Conservation (phyloP, 2,329 filamentous ascomycete species). For the Colletotrichum karsti region DNA sequence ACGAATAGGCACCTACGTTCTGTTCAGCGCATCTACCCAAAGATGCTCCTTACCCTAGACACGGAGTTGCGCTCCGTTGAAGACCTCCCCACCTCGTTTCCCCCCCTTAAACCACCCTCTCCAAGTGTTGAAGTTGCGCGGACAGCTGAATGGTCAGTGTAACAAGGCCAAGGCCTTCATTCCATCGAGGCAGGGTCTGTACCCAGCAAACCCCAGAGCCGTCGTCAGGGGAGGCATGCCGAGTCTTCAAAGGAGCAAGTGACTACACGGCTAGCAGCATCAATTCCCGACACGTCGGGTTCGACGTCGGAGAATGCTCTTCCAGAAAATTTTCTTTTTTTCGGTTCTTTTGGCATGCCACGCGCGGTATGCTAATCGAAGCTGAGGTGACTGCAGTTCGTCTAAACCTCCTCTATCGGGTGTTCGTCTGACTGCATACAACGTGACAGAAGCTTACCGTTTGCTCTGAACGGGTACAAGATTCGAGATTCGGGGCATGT, state of each 20-base stretch:
- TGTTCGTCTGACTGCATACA: background rate
- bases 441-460: background rate
- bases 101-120: background rate
- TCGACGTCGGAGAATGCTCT: background rate
- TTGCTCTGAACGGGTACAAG: background rate
- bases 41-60: background rate
- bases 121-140: no score
- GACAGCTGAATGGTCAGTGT: background rate
- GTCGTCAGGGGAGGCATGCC: background rate
- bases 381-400: background rate
- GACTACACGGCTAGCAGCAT: background rate
- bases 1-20: background rate
- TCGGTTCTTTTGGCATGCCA: background rate
- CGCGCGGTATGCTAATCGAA: no score
- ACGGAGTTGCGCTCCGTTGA: slow-evolving; percentile 2
- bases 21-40: background rate
- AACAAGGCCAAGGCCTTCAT: background rate
- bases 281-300: slow-evolving; percentile 1
- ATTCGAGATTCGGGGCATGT: background rate
- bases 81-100: background rate
- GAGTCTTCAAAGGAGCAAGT: slow-evolving; percentile 1
- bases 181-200: background rate
- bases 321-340: background rate
- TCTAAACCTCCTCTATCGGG: background rate
- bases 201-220: background rate